phyloP scores from a whole-genome alignment of 768 basidiomycete species.

The Auricularia auricula-judae region DNA sequence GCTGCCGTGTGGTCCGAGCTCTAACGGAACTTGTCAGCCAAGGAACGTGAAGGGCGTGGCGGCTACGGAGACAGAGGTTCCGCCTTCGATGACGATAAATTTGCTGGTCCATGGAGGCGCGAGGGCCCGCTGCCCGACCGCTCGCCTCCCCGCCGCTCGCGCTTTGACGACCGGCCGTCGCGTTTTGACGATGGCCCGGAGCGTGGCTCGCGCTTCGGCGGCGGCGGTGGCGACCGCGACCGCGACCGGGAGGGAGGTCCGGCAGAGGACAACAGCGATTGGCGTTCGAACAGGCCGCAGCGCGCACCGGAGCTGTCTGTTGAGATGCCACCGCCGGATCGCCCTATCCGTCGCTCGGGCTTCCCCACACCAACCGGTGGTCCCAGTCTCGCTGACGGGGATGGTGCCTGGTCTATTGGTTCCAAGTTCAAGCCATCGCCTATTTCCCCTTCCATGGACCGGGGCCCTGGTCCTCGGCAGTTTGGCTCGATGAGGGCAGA shows the following conservation, averaged over 20 bases:
- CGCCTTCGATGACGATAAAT: conserved; percentile 67
- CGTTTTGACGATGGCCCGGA: conserved; percentile 6
- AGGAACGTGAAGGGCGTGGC: conserved; percentile 42
- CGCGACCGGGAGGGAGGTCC: conserved; percentile 13
- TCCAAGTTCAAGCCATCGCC: conserved; percentile 53
- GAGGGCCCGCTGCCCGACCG: conserved; percentile 73
- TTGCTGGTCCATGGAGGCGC: conserved; percentile 76
- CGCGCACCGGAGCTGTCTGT: background rate
- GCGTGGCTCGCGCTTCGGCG: conserved; percentile 7
- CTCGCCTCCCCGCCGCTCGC: conserved; percentile 30
- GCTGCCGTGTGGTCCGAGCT: conserved; percentile 5
- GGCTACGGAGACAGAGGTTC: conserved; percentile 36
- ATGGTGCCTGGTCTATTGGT: conserved; percentile 70
- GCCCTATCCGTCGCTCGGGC: background rate
- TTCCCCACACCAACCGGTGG: background rate
- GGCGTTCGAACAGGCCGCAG: conserved; percentile 1
- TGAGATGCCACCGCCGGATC: background rate
- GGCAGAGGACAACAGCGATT: background rate
- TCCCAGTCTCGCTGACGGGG: conserved; percentile 51
- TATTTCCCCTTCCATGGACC: background rate
- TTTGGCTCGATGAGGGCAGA: background rate
- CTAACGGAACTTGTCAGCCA: conserved; percentile 37
- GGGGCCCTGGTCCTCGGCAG: background rate
- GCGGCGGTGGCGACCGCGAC: background rate
- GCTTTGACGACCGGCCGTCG: background rate